Percentiles rank a stretch among this genome's conserved stretches.
phyloP scores from a whole-genome alignment of 208 protist species.

The Acanthamoeba culbertsoni region DNA sequence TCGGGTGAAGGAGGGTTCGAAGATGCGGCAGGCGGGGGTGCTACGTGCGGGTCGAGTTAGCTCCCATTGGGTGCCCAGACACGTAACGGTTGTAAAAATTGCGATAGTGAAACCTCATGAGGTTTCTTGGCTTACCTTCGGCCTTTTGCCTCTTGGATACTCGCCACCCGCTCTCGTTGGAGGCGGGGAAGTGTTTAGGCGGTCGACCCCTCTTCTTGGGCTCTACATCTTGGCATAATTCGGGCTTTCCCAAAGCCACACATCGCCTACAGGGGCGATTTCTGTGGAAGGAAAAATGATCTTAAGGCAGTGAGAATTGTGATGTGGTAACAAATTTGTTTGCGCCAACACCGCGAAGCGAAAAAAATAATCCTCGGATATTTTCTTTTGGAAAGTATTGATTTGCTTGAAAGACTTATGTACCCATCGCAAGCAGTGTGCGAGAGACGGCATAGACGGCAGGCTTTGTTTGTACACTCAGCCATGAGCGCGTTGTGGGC shows the following conservation, averaged over 20 bases:
- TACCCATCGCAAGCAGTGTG: slow-evolving; percentile 18
- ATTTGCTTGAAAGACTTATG: background rate
- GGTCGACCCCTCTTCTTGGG: slow-evolving; percentile 4
- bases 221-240: slow-evolving; percentile 23
- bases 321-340: background rate
- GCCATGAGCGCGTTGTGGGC: no score
- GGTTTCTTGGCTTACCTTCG: background rate
- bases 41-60: no score
- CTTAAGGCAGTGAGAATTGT: background rate
- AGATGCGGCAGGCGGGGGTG: background rate
- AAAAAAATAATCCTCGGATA: background rate
- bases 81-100: no score
- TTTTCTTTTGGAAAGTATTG: background rate
- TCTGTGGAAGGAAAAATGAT: background rate
- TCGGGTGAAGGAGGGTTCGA: slow-evolving; percentile 3
- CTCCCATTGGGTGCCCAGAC: no score
- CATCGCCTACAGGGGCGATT: background rate
- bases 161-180: background rate
- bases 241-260: background rate
- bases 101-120: no score
- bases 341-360: no score
- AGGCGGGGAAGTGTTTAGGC: background rate
- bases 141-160: slow-evolving; percentile 17
- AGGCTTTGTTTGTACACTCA: slow-evolving; percentile 3
- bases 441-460: background rate